Evolutionary conservation across 2,329 filamentous ascomycete species (phyloP), one percentile per base, ranked within the genome.

Genomic region (Fulvia fulva): DNA sequence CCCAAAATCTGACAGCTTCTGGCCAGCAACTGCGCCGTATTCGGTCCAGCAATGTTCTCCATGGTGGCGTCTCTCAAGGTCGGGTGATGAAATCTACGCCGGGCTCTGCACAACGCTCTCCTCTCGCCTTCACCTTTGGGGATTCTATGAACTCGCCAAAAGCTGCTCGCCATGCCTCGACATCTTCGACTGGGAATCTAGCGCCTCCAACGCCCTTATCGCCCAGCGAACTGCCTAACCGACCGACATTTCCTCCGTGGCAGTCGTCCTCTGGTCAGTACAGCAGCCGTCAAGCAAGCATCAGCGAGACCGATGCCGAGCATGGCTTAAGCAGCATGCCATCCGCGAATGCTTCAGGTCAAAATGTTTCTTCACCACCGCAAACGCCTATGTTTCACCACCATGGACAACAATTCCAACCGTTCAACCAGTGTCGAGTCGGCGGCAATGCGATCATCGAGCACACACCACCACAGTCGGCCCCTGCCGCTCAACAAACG

Each of bases 1-100:
- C 2, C 87, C 58, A 63, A 37, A 87, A 46, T 81, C 87, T 45
- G 87, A 88, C 16, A 28, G 55, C 58, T 86, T 87, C 74, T 91
- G 89, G 67, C 82, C 88, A 63, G 91, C 83, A 62, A 43, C 70
- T 81, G 14, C 77, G 78, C 32, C 75, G 78, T 26, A 81, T 81
- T 51, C 71, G 77, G 52, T 81, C 78, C 12, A 76, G 77, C 14
- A 77, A 74, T 47, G 76, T 77, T 11, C 72, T 80, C 56, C 63
- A 72, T n/a, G 76, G 74, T 56, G 73, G 70, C 51, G 65, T 74
- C 56, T 70, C 67, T 6, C 68, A 71, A 25, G 77, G 78, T 19
- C 77, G 78, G 46, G 73, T 81, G 23, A 76, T 78, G 60, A 81
- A 81, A 61, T 70, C 73, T 1, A 71, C 67, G 32, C 70, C 74